phyloP scores from a whole-genome alignment of 2,329 filamentous ascomycete genomes.

The Phyllosticta ampelicida region DNA sequence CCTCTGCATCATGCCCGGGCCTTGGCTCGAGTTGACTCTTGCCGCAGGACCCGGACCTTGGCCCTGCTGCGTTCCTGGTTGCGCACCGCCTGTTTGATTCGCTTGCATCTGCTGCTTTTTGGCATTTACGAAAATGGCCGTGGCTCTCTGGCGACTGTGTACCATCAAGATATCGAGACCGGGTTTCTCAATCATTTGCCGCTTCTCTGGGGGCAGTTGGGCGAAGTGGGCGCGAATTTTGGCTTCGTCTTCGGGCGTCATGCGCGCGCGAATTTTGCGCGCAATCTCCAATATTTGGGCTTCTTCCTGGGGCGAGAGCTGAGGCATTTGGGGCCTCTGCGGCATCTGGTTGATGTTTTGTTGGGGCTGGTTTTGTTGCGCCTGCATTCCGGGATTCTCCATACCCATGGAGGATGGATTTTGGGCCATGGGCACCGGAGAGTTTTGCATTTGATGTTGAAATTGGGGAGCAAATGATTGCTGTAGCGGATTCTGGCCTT shows the following conservation, averaged over 20 bases:
- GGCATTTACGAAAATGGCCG: slow-evolving; percentile 16
- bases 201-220: slow-evolving; percentile 37
- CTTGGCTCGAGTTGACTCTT: slow-evolving; percentile 18
- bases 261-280: slow-evolving; percentile 35
- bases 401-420: slow-evolving; percentile 23
- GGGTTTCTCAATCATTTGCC: slow-evolving; percentile 33
- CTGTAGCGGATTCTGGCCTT: slow-evolving; percentile 30
- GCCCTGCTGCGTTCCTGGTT: slow-evolving; percentile 17
- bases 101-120: slow-evolving; percentile 18
- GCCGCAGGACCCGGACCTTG: neutral
- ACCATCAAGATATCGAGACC: slow-evolving; percentile 38
- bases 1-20: slow-evolving; percentile 10
- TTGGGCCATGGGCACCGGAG: slow-evolving; percentile 34
- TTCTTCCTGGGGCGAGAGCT: slow-evolving; percentile 8
- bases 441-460: slow-evolving; percentile 40
- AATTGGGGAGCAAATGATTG: slow-evolving; percentile 38
- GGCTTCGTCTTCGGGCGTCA: slow-evolving; percentile 39
- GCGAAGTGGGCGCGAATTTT: slow-evolving; percentile 31
- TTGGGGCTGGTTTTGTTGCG: slow-evolving; percentile 19
- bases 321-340: slow-evolving; percentile 13
- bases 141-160: slow-evolving; percentile 23
- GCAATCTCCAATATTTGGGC: slow-evolving; percentile 29
- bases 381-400: slow-evolving; percentile 16
- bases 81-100: slow-evolving; percentile 11
- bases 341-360: slow-evolving; percentile 14